Conservation (phyloP, 2,329 filamentous ascomycete genomes). For the Helotiales sp. region DNA sequence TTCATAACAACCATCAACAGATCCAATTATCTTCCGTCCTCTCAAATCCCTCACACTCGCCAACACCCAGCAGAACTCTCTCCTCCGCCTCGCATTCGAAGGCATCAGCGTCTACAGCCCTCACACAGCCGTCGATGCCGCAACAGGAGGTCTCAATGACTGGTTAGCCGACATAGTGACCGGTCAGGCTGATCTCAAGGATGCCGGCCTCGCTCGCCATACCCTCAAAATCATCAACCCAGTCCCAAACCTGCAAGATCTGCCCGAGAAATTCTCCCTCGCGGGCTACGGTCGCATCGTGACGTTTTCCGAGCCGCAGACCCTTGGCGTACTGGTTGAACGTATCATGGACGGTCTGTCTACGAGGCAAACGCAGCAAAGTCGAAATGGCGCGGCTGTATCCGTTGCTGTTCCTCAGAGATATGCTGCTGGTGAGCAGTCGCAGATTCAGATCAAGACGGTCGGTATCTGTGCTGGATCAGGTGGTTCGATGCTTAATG, state of each 20-base stretch:
- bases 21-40: slow-evolving; percentile 95
- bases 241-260: slow-evolving; percentile 31
- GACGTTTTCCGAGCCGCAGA: slow-evolving; percentile 35
- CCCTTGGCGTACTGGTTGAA: slow-evolving; percentile 34
- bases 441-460: slow-evolving; percentile 57
- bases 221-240: slow-evolving; percentile 38
- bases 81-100: slow-evolving; percentile 80
- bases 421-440: slow-evolving; percentile 25
- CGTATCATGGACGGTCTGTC: slow-evolving; percentile 34
- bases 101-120: slow-evolving; percentile 96
- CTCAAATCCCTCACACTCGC: slow-evolving; percentile 85
- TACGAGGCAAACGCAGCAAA: slow-evolving; percentile 5
- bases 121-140: slow-evolving; percentile 92
- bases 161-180: slow-evolving; percentile 91
- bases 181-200: too few species aligned
- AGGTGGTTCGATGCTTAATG: slow-evolving; percentile 76
- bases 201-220: slow-evolving; percentile 15
- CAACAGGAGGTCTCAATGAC: slow-evolving; percentile 83
- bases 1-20: slow-evolving; percentile 50
- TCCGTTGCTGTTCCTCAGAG: slow-evolving; percentile 42
- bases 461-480: slow-evolving; percentile 91
- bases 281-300: slow-evolving; percentile 44
- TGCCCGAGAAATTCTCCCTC: slow-evolving; percentile 35
- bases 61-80: slow-evolving; percentile 84
- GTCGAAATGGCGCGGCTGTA: slow-evolving; percentile 9